Base-by-base conservation (phyloP, 208 protist species). In the Crithidia mellificae region DNA sequence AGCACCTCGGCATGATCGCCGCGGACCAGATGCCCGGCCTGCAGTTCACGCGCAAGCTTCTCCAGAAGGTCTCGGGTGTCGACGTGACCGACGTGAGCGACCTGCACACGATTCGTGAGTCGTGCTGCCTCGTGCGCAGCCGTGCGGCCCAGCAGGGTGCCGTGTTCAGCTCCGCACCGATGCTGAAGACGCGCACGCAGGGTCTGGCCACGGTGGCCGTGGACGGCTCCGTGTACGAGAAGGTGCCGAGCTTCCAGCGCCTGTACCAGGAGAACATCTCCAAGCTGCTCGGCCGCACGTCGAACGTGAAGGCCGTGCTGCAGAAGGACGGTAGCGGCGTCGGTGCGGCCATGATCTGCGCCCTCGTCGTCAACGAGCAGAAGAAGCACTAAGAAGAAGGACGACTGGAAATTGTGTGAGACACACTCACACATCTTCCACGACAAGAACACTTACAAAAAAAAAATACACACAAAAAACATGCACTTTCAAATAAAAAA, bases 161-260 rank as follows among this genome's bases (percentile, higher is more conserved):
- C n/a, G 67, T 83, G 27, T 88, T 87, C 70, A 78, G 76, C 52
- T 77, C 74, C 34, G 87, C 92, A 1, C 79, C 91, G 46, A 64
- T 96, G 50, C 80, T 91, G 49, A 94, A 93, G 82, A 84, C 79
- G 29, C 70, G 75, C 65, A 72, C 53, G 50, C 74, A 89, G 71
- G 86, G 81, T 43, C 78, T 84, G 53, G 87, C 77, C 47, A 90
- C 83, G 17, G 61, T 93, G 44, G 85, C 83, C 17, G 79, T 93
- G 47, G 91, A 97, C 77, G 93, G 93, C 55, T 91, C 78, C 39
- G 91, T 97, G 47, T 96, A 90, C 66, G 89, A 95, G 85, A 92
- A 94, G 78, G 83, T 79, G 20, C 93, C 93, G 30, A 74, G 72
- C 63, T 97, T 95, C 78, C 85, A 88, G 70, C 84, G 81, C 49